Conservation (phyloP, 257 asterid species). For the Hygrophila difformis region DNA sequence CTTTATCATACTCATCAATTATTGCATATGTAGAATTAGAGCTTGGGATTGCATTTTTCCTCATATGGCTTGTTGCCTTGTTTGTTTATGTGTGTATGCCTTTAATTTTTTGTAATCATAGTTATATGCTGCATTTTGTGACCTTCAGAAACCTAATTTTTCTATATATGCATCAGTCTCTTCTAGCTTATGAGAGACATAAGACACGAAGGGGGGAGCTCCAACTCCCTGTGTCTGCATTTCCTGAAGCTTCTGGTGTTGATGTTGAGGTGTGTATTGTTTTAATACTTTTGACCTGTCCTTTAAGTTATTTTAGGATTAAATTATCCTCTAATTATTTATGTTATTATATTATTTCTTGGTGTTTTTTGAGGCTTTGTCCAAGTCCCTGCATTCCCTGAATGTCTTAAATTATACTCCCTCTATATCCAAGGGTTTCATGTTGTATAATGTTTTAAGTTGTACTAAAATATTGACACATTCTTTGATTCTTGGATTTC, state of each 20-base stretch:
- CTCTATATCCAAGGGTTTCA: no score
- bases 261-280: slow-evolving; percentile 49
- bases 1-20: background rate
- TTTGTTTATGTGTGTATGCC: background rate
- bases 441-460: no score
- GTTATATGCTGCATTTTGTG: background rate
- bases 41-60: background rate
- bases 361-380: no score
- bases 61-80: background rate
- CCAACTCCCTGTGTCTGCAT: slow-evolving; percentile 49
- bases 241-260: slow-evolving; percentile 57
- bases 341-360: no score
- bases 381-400: no score
- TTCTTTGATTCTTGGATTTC: no score
- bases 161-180: slow-evolving; percentile 36
- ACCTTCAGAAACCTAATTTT: background rate
- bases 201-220: slow-evolving; percentile 72
- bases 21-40: no score
- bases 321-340: no score
- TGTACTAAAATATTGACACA: no score
- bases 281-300: background rate
- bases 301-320: no score
- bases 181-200: slow-evolving; percentile 75
- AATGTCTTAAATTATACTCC: no score
- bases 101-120: background rate